Base-by-base conservation (phyloP, 371 early-diverging fungal species). In the Quaeritorhiza haematococci region DNA sequence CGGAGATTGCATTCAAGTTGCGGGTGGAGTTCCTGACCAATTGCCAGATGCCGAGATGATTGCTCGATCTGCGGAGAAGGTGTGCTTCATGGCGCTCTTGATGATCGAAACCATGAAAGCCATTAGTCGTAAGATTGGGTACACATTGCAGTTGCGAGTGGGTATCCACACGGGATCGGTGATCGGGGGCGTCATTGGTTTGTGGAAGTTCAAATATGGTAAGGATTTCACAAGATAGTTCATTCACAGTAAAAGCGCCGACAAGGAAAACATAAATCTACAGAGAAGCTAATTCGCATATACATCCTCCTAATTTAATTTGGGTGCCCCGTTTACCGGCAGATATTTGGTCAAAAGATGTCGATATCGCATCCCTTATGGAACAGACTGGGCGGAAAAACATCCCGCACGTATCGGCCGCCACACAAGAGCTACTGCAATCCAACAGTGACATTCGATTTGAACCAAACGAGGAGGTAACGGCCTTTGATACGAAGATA, bases 181-280 rank as follows among this genome's bases (percentile, higher is more conserved):
- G 15, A 61, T 62, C 34, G 62, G 58, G 0, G 66, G 66, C 6
- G 66, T 66, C 7, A 62, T 58, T 53, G 66, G 66, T 1, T 35
- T 66, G 42, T 66, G 66, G 66, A 66, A 66, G 32, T 66, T 66
- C 55, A 66, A 66, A 49, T 66, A 66, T 32, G 66, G 63, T 63
- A 48, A 15, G 56, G n/a, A n/a, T n/a, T n/a, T n/a, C n/a, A n/a
- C n/a, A n/a, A n/a, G n/a, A n/a, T n/a, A 38, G n/a, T n/a, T n/a
- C n/a, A n/a, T n/a, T n/a, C n/a, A n/a, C n/a, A n/a, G n/a, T n/a
- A n/a, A n/a, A n/a, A n/a, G n/a, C n/a, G n/a, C n/a, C n/a, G n/a
- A n/a, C n/a, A n/a, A n/a, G n/a, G n/a, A n/a, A n/a, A 7, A 28
- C 33, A 30, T 13, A 3, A 3, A 21, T 34, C 15, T 53, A 24